Conservation (phyloP, 1,139 yeast genomes). For the Suhomyces bribrorum region DNA sequence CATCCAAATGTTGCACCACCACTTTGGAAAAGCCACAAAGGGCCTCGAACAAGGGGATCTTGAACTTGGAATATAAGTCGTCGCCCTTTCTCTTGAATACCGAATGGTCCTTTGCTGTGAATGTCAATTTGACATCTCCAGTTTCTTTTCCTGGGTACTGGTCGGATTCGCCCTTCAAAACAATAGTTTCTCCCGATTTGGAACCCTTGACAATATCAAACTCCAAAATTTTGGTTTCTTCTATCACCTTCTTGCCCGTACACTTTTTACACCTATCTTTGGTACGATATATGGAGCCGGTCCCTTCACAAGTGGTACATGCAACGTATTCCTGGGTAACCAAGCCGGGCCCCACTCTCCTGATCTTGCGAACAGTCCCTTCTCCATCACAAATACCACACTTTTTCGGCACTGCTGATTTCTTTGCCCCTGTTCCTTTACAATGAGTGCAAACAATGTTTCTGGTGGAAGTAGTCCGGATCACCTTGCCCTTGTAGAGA, state of each 20-base stretch:
- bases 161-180: conserved; percentile 73
- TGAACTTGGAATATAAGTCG: conserved; percentile 63
- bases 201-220: conserved; percentile 79
- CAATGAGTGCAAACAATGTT: conserved; percentile 72
- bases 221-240: conserved; percentile 74
- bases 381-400: conserved; percentile 76
- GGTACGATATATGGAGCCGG: conserved; percentile 59
- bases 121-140: conserved; percentile 74
- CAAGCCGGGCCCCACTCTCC: conserved; percentile 76
- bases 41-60: conserved; percentile 75
- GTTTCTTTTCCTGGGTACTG: conserved; percentile 71
- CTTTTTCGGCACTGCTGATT: conserved; percentile 54
- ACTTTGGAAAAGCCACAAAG: conserved; percentile 75
- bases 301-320: conserved; percentile 74
- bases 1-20: conserved; percentile 78
- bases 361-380: conserved; percentile 62
- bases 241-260: conserved; percentile 59
- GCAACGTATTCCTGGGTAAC: conserved; percentile 62
- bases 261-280: conserved; percentile 83
- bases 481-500: conserved; percentile 75
- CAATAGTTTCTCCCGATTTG: conserved; percentile 58
- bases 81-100: conserved; percentile 58
- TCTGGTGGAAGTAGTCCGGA: conserved; percentile 74
- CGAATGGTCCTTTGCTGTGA: conserved; percentile 48
- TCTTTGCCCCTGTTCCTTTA: conserved; percentile 71